Conservation (phyloP, 495 filamentous ascomycete species). For the Neurospora hispaniola region DNA sequence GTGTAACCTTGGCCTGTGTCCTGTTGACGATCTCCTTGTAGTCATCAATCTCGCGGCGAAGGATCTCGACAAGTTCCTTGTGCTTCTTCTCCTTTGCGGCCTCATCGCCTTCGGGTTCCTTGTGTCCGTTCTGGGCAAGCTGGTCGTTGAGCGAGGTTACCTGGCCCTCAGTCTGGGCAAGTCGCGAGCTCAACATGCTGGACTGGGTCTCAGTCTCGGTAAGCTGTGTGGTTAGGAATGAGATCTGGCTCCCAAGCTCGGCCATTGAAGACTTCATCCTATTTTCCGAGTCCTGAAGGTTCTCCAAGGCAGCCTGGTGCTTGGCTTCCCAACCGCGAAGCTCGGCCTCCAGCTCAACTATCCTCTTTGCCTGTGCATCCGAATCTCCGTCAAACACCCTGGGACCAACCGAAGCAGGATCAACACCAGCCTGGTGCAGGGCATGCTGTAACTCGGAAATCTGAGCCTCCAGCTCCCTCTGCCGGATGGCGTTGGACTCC, state of each 20-base stretch:
- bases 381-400: constrained; percentile 20
- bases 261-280: constrained; percentile 59
- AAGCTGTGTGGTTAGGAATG: constrained; percentile 28
- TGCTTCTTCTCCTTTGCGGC: constrained; percentile 40
- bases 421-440: constrained; percentile 31
- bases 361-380: constrained; percentile 47
- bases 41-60: constrained; percentile 68
- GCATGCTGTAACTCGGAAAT: constrained; percentile 54
- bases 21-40: constrained; percentile 60
- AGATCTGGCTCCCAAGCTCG: constrained; percentile 53
- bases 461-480: constrained; percentile 61
- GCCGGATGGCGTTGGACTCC: constrained; percentile 58
- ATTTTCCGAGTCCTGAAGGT: constrained; percentile 62
- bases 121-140: constrained; percentile 8
- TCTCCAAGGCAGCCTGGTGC: constrained; percentile 59
- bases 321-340: constrained; percentile 63
- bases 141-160: not conserved
- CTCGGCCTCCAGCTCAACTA: constrained; percentile 64
- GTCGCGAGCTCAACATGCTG: constrained; percentile 16
- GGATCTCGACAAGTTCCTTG: constrained; percentile 49
- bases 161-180: not conserved
- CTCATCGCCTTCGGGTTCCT: constrained; percentile 22
- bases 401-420: constrained; percentile 3
- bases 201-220: constrained; percentile 17
- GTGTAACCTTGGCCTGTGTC: constrained; percentile 51